Evolutionary conservation across 192 early-diverging fungal species (phyloP), one percentile per base, ranked within the genome.

Genomic region (Podila epigama): DNA sequence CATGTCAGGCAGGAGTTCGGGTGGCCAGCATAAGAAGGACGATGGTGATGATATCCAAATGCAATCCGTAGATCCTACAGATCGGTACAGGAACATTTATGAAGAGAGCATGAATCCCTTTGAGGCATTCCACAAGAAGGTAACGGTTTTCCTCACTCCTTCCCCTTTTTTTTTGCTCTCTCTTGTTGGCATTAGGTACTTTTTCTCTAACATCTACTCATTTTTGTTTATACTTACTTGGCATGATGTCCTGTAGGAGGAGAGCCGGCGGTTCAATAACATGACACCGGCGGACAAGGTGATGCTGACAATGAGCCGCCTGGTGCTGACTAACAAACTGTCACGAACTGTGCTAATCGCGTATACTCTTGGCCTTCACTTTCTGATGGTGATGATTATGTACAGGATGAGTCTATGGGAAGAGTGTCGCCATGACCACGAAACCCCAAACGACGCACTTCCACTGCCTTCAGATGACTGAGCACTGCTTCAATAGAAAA

Each of bases 61-160:
- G 73, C 73, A 77, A 65, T 63, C 65, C 55, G 33, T 82, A 33
- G 58, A 90, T 86, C 84, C 84, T 10, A 73, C 82, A 12, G 86
- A 85, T 58, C 90, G 91, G 52, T 96, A 96, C 84, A 77, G 86
- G 20, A 80, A 83, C 28, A 79, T 94, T 58, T 98, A 98, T 62
- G 96, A 98, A 75, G 92, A 91, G 36, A 89, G 83, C 41, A 85
- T 96, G 78, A 95, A 98, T 71, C 96, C 95, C 11, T 98, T 98
- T 72, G 85, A 87, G 20, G 89, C 88, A 15, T 98, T 98, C 82
- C 88, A 90, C 60, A 80, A 89, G 31, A 86, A 85, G 68, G 73
- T 81, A 66, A 51, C 28, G n/a, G 11, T 10, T 16, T 10, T 22
- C 11, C 11, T 7, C 11, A 2, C 9, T 39, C 4, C 39, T 51